Conservation (phyloP, 192 early-diverging fungal genomes). For the Rhizophagus sp. region DNA sequence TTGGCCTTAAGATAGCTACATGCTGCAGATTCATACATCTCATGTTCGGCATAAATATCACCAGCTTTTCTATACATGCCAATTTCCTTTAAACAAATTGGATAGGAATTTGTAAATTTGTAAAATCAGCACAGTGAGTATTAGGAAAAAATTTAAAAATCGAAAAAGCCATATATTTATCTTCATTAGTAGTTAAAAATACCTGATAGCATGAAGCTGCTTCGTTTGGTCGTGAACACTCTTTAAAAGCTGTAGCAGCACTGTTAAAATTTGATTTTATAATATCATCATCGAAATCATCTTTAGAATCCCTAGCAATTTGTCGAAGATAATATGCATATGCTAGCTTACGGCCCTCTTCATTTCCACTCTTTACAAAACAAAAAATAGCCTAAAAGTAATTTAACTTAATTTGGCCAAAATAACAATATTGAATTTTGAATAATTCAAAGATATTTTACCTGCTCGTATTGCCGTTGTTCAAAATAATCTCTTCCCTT, state of each 20-base stretch:
- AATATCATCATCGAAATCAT: conserved; percentile 1
- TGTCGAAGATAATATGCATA: conserved; percentile 18
- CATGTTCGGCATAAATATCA: neutral
- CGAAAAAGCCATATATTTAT: neutral
- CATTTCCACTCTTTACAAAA: conserved; percentile 23
- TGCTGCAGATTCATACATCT: conserved; percentile 14
- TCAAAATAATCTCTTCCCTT: conserved; percentile 2
- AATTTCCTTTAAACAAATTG: neutral
- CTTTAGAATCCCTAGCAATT: conserved; percentile 4
- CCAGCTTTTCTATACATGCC: neutral
- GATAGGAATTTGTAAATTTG: no score
- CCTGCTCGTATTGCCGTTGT: conserved; percentile 20
- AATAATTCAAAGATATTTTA: neutral
- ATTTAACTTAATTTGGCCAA: neutral
- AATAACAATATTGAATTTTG: no score
- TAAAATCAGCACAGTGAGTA: no score
- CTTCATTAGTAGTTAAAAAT: no score
- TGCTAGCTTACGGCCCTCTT: neutral
- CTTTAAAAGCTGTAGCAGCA: conserved; percentile 3
- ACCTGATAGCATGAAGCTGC: conserved; percentile 23
- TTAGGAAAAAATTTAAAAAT: no score
- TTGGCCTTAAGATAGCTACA: neutral
- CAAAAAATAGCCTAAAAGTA: conserved; percentile 25
- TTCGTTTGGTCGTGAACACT: neutral
- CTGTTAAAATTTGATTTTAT: neutral